Conservation (phyloP, 139 green algal species). For the Chlorella sp. region DNA sequence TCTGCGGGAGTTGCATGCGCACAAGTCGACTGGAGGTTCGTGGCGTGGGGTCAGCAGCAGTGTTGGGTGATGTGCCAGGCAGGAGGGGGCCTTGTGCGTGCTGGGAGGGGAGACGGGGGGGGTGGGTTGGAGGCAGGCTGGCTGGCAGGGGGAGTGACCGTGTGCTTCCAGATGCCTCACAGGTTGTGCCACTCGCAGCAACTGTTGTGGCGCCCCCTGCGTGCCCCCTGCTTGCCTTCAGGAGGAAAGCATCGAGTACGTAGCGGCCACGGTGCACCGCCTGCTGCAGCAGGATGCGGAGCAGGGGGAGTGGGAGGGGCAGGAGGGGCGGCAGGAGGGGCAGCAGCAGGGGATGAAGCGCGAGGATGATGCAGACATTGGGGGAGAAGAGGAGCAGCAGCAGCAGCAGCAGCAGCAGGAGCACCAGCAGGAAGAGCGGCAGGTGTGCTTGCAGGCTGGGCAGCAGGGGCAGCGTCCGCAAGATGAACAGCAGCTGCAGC, state of each 20-base stretch:
- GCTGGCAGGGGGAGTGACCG: too few relatives aligned
- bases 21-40: too few relatives aligned
- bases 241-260: slow-evolving; percentile 69
- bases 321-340: background rate
- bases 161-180: too few relatives aligned
- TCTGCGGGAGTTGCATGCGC: too few relatives aligned
- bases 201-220: too few relatives aligned
- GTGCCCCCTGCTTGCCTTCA: slow-evolving; percentile 31
- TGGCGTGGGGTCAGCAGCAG: too few relatives aligned
- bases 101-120: too few relatives aligned
- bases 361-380: background rate
- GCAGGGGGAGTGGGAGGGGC: background rate
- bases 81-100: too few relatives aligned
- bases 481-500: background rate
- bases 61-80: too few relatives aligned
- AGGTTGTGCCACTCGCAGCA: background rate
- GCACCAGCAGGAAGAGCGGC: background rate
- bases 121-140: too few relatives aligned
- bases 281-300: slow-evolving; percentile 46
- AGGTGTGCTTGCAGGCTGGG: background rate
- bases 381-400: background rate
- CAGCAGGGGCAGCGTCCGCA: background rate
- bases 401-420: background rate
- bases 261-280: slow-evolving; percentile 55
- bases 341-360: too few relatives aligned